Evolutionary conservation across 1,284 basidiomycete species (phyloP), one percentile per base, ranked within the genome.

Genomic region (Flammula alnicola): DNA sequence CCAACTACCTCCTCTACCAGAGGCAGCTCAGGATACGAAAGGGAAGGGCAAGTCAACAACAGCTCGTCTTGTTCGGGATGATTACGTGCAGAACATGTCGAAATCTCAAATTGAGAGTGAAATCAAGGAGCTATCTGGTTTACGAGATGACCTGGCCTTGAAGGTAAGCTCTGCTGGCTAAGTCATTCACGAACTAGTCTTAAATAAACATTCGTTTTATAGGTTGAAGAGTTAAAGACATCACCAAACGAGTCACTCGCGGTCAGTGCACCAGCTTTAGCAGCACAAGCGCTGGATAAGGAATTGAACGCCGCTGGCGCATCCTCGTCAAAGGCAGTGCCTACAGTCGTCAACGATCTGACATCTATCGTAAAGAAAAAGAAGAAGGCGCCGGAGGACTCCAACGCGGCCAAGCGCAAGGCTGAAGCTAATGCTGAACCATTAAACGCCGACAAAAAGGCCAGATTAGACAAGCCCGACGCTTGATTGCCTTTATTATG

Each of bases 211-310:
- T 36, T 35, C 12, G 25, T 39, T n/a, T n/a, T n/a, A 30, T 39
- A 93, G 91, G 82, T 95, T 14, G 93, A 95, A 46, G 93, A 95
- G 60, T 76, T 95, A 20, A 93, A 91, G 66, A 83, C 83, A 3
- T 78, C 84, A 4, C 91, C 93, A 0, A 82, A 81, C 40, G 80
- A 86, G 54, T 57, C 71, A 14, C 66, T 74, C 44, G 60, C 72
- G 54, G 66, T 74, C 62, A 81, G 79, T 31, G 86, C 84, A 4
- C 84, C 85, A 5, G 83, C 76, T 17, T 63, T 87, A 45, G 86
- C 73, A 17, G 84, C 85, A n/a, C 80, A 77, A 56, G 86, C 79
- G 3, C 71, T 92, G 11, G 89, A 91, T 58, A 71, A 74, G 42
- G 88, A 86, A 56, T 73, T 91, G 23, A 84, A 83, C 47, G 70